Base-by-base conservation (phyloP, 257 asterid genomes). In the Ocimum tenuiflorum region DNA sequence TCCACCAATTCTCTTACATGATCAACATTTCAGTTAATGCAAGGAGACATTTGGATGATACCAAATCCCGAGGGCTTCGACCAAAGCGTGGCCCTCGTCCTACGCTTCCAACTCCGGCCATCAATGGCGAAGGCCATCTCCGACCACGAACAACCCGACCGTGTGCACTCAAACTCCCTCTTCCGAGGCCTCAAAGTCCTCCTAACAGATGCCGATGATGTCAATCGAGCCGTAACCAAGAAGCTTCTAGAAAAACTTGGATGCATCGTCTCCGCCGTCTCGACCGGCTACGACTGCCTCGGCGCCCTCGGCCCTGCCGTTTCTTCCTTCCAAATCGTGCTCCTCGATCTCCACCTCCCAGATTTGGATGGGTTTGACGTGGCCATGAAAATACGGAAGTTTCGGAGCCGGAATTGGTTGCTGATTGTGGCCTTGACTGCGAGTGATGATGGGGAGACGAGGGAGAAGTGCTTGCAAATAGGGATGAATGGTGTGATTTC, bases 331-430 rank as follows among this genome's bases (percentile, higher is more conserved):
- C 86, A 81, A 67, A 22, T 94, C 48, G 80, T 94, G 57, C 81
- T 94, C 39, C 70, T 94, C 70, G 97, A 94, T 81, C 91, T 90
- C 35, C 91, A 94, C 57, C 73, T 90, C 74, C 85, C 89, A 2
- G 96, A 85, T 69, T 45, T 94, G 65, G 96, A 94, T 57, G 96
- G 95, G 42, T 90, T 75, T 35, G 99, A 94, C 56, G 85, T 94
- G 0, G 61, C 95, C 35, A 48, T 53, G 78, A 85, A 88, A 48
- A 80, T 90, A 35, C 76, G 95, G 0, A 88, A 94, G 77, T 82
- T 76, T 14, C 15, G 84, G 11, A 87, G 94, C 83, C 77, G 77
- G 0, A 75, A 36, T 68, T 85, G 89, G 94, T 94, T 94, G 3
- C 58, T 84, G 86, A 88, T 90, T 41, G 42, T 92, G 19, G 97